Evolutionary conservation across 805 yeast genomes (phyloP), one percentile per base, ranked within the genome.

Genomic region (Suhomyces tanzawaensis): DNA sequence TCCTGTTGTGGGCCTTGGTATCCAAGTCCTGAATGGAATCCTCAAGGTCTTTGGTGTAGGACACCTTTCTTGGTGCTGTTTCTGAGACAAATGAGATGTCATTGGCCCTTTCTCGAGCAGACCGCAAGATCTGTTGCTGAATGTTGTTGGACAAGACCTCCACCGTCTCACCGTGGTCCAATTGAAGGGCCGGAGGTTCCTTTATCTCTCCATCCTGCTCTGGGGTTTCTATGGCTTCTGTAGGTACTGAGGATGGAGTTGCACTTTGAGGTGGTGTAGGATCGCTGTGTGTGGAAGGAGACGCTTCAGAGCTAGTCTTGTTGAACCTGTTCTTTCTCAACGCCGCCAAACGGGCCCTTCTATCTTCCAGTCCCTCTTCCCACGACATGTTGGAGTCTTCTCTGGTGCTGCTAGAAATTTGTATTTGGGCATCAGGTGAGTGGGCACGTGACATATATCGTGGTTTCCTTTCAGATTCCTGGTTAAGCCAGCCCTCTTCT

Each of bases 1-100:
- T 66, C 23, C 45, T 51, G 2, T 34, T 18, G 22, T 52, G 49
- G 3, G 72, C 72, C 39, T 45, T 40, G 12, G 45, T 38, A 24
- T 55, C 46, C 25, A 59, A 57, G 19, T 40, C 40, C 4, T 42
- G 45, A 23, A 68, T 37, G 29, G 64, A 66, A 12, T 46, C 41
- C 37, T 57, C 60, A 36, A 68, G 54, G 37, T 67, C 71, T 30
- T 52, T 37, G 15, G 65, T 64, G 35, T 56, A 49, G 2, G 38
- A 34, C 16, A 16, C 18, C 22, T 23, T 19, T 7, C 32, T 22
- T 16, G 3, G n/a, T 8, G 28, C 26, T 29, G 29, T 24, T 9
- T 28, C 34, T 9, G 23, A 7, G 4, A 16, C 26, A 17, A 40
- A 19, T 16, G 11, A 14, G 16, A 29, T 19, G 25, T 38, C 39